Evolutionary conservation across 768 basidiomycete species (phyloP).

Genomic region (Boletus rubroflammeus): DNA sequence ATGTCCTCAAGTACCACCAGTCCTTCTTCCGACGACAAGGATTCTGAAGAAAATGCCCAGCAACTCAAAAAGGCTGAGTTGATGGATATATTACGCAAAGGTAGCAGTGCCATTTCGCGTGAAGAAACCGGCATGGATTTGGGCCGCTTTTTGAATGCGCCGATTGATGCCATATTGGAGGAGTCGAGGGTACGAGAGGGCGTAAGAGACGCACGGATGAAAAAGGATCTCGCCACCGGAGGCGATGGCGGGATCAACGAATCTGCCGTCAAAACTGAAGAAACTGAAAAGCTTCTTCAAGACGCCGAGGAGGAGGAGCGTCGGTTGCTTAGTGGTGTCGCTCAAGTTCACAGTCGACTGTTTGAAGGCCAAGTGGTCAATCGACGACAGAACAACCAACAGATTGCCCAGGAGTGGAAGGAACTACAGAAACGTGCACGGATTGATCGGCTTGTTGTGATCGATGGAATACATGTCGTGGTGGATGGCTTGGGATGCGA

Average conservation of each 20-base stretch:
- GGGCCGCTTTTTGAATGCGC: slow-evolving; percentile 41
- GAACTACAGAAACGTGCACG: slow-evolving; percentile 44
- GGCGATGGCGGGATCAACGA: background rate
- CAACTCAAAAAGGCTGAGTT: slow-evolving; percentile 44
- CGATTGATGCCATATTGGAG: slow-evolving; percentile 42
- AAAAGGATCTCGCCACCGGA: slow-evolving; percentile 34
- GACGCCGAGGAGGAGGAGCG: slow-evolving; percentile 55
- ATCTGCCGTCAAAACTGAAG: slow-evolving; percentile 14
- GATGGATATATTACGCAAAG: slow-evolving; percentile 53
- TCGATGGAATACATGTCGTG: slow-evolving; percentile 36
- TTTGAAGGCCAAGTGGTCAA: slow-evolving; percentile 51
- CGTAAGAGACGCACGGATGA: slow-evolving; percentile 43
- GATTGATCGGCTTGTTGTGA: slow-evolving; percentile 36
- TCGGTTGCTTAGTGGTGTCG: slow-evolving; percentile 49
- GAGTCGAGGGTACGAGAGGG: slow-evolving; percentile 43
- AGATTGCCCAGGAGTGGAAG: slow-evolving; percentile 47
- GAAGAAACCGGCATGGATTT: slow-evolving; percentile 40
- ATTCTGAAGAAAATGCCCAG: slow-evolving; percentile 26
- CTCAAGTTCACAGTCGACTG: slow-evolving; percentile 53
- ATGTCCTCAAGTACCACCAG: slow-evolving; percentile 42
- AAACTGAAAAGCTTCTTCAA: slow-evolving; percentile 29
- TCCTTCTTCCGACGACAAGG: slow-evolving; percentile 15
- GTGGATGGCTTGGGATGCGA: slow-evolving; percentile 26
- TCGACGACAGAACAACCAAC: slow-evolving; percentile 33
- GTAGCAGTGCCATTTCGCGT: slow-evolving; percentile 50